Evolutionary conservation across 148 eudicot genomes (phyloP).

Genomic region (Fagopyrum esculentum): DNA sequence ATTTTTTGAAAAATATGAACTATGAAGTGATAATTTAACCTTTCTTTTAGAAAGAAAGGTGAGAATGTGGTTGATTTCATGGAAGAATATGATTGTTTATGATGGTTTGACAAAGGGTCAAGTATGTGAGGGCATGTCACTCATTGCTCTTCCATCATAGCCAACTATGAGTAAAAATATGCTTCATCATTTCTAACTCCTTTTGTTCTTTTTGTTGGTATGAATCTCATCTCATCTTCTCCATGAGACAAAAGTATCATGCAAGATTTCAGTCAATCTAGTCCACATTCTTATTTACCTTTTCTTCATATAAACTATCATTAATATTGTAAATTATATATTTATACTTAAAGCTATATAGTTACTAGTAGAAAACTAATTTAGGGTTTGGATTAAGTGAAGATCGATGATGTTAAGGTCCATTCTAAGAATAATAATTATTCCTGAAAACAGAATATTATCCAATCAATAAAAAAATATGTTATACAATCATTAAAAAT

Average conservation of each 20-base stretch:
- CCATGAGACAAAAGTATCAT: neutral
- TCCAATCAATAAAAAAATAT: too few relatives aligned
- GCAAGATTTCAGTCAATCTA: neutral
- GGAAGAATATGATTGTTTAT: neutral
- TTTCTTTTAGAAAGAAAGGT: neutral
- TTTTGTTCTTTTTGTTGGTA: neutral
- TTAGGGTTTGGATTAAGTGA: too few relatives aligned
- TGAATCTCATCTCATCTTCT: neutral
- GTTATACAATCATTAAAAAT: too few relatives aligned
- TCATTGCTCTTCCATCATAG: neutral
- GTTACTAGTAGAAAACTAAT: too few relatives aligned
- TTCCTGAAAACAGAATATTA: too few relatives aligned
- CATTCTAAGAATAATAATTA: too few relatives aligned
- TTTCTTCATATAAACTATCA: neutral
- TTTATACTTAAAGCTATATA: neutral
- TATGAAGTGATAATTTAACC: neutral
- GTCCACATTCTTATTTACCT: neutral
- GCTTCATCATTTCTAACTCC: neutral
- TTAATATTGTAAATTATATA: neutral
- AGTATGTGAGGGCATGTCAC: neutral
- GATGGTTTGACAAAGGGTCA: neutral
- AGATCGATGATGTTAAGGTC: too few relatives aligned
- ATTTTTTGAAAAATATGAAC: too few relatives aligned
- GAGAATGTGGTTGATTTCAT: conserved; percentile 2
- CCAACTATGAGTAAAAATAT: neutral